Evolutionary conservation across 352 stramenopile genomes (phyloP), one percentile per base, ranked within the genome.

Genomic region (Pythium sukuiense): DNA sequence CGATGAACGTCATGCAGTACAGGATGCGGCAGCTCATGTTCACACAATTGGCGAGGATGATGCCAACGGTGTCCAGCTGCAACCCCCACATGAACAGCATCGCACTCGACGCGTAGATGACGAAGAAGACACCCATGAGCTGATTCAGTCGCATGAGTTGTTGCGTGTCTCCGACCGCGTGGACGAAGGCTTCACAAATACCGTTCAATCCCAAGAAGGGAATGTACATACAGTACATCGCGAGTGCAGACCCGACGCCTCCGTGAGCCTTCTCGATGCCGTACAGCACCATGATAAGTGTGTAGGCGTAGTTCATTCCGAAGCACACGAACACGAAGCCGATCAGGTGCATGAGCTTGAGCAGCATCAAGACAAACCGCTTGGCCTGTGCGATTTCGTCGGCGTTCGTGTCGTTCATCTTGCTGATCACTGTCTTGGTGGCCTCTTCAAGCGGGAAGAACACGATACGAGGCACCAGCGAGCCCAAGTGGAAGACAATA

Each of bases 371-470:
- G n/a, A 97, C 63, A 43, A 96, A 61, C 9, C 59, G 72, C 27
- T 73, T 71, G 14, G 77, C 77, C 45, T 88, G 65, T 0, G 43
- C 54, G 37, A 80, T 33, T 56, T 70, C 62, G 1, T 63, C 46
- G 80, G 59, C 76, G 70, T 72, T 76, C 0, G 64, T 41, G 7
- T 33, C 30, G 12, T 80, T 78, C 43, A 97, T 77, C 61, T 98
- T 98, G 77, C 90, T 98, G 61, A 99, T 95, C 55, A 99, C 92
- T 24, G 92, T 87, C 72, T 98, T 93, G 9, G 85, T 96, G 24
- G 97, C 97, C 68, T 99, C 97, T 79, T 99, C 97, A 16, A 99
- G 76, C 5, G 97, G 96, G 71, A 99, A 81, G 56, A 99, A 96
- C 2, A 99, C 75, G 26, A 99, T 92, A 24, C 97, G 85, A 39